Evolutionary conservation across 768 basidiomycete species (phyloP).

Genomic region (Russula dissimulans): DNA sequence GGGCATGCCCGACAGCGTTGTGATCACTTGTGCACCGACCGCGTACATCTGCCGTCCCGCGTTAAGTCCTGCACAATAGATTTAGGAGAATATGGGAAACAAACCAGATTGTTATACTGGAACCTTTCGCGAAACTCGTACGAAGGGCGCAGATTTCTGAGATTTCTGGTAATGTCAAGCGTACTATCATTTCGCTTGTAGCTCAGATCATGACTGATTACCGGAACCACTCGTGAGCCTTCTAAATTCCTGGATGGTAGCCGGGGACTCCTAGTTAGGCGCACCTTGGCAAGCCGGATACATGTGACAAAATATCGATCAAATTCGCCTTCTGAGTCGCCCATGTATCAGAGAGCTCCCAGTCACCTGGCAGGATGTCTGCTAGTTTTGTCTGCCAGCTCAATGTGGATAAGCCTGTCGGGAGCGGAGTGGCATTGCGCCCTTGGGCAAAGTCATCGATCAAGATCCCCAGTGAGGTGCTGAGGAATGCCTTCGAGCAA

Average conservation of each 20-base stretch:
- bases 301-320: background rate
- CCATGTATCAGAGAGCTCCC: slow-evolving; percentile 30
- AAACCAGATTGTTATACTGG: slow-evolving; percentile 29
- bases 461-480: slow-evolving; percentile 1
- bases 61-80: too few species aligned
- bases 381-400: slow-evolving; percentile 7
- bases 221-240: too few species aligned
- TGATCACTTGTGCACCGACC: slow-evolving; percentile 28
- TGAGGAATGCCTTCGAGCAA: slow-evolving; percentile 10
- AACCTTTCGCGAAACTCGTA: slow-evolving; percentile 31
- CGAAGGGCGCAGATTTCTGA: slow-evolving; percentile 27
- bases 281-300: slow-evolving; percentile 28
- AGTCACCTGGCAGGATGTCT: slow-evolving; percentile 20
- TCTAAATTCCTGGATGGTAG: too few species aligned
- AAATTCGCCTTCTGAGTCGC: slow-evolving; percentile 25
- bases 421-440: slow-evolving; percentile 4
- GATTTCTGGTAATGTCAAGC: slow-evolving; percentile 12
- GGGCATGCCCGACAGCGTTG: slow-evolving; percentile 25
- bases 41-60: slow-evolving; percentile 31
- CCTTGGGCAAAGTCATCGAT: slow-evolving; percentile 8
- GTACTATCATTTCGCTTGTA: slow-evolving; percentile 3
- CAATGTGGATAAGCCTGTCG: background rate
- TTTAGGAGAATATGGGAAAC: slow-evolving; percentile 16
- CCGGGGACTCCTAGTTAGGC: background rate
- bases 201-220: slow-evolving; percentile 6